Evolutionary conservation across 2,329 filamentous ascomycete genomes (phyloP), one percentile per base, ranked within the genome.

Genomic region (Fusarium temperatum): DNA sequence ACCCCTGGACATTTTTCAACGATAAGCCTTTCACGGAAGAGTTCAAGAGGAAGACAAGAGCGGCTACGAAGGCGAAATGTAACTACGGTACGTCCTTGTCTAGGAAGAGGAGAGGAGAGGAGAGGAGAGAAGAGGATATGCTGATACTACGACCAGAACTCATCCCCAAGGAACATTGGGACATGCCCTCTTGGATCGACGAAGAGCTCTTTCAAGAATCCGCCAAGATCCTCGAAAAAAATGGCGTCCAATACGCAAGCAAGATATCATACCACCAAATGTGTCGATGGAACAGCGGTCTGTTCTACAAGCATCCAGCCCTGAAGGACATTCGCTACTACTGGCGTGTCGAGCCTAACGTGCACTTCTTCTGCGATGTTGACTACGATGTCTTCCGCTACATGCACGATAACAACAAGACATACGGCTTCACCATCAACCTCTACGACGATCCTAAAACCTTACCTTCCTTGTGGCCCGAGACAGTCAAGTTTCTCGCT

Each of bases 1-100:
- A 99, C 81, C 96, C 96, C 0, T 99, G 96, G 94, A 98, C 95
- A 14, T 99, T 99, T 83, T 97, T 99, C 88, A 99, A 99, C 84
- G 96, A 99, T 80, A 92, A 94, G 59, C 94, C 94, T 22, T 99
- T 99, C 80, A 92, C 93, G 6, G 93, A 96, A 22, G 95, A 98
- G 78, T 99, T 99, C 86, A 98, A 97, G 85, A 86, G 86, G 78
- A 90, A 89, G 82, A 98, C 95, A 2, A 87, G 89, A 72, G 94
- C 91, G 35, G 91, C 89, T 57, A 98, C 96, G 24, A 98, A 97
- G 76, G 96, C 96, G 53, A 91, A 97, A 82, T 94, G 93, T 79
- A 89, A 88, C 82, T 98, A 96, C 81, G 94, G 93, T 95, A 88
- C 60, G 85, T 53, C 14, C 20, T n/a, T 22, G 30, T 26, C 11